Evolutionary conservation across 2,329 filamentous ascomycete genomes (phyloP).

Genomic region (Botrytis porri): DNA sequence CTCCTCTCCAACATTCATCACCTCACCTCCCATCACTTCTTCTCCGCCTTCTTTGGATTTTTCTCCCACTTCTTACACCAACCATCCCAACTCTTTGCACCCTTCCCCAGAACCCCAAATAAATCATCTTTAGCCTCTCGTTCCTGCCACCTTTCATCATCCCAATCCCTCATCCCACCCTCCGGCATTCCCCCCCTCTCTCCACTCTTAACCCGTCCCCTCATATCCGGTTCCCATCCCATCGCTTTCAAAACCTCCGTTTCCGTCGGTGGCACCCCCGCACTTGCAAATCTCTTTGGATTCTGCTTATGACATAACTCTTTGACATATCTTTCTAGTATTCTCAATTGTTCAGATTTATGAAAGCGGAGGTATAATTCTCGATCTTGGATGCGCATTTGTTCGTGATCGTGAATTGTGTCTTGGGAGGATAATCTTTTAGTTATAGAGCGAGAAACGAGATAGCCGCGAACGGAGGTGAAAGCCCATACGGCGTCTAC

Average conservation of each 20-base stretch:
- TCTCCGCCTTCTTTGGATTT: conserved; percentile 19
- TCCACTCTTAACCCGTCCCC: conserved; percentile 16
- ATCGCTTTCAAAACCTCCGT: conserved; percentile 21
- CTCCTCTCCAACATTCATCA: background rate
- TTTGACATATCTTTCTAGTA: background rate
- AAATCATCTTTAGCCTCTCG: conserved; percentile 19
- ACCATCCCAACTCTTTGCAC: conserved; percentile 17
- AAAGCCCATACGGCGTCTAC: conserved; percentile 38
- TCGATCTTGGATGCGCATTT: background rate
- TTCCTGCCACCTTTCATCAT: conserved; percentile 24
- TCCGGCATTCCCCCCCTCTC: conserved; percentile 1
- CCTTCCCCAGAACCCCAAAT: conserved; percentile 17
- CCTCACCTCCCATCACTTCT: background rate
- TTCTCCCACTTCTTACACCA: conserved; percentile 23
- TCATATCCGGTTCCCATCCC: conserved; percentile 19
- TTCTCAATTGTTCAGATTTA: background rate
- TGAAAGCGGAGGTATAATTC: conserved; percentile 1
- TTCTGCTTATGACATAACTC: conserved; percentile 14
- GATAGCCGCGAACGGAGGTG: conserved; percentile 29
- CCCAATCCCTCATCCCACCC: conserved; percentile 17
- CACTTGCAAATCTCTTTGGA: conserved; percentile 20
- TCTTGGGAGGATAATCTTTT: background rate
- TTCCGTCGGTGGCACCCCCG: conserved; percentile 21
- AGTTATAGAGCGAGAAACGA: background rate
- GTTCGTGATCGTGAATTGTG: background rate